Evolutionary conservation across 2,329 filamentous ascomycete species (phyloP), one percentile per base, ranked within the genome.

Genomic region (Sclerotinia spermophila): DNA sequence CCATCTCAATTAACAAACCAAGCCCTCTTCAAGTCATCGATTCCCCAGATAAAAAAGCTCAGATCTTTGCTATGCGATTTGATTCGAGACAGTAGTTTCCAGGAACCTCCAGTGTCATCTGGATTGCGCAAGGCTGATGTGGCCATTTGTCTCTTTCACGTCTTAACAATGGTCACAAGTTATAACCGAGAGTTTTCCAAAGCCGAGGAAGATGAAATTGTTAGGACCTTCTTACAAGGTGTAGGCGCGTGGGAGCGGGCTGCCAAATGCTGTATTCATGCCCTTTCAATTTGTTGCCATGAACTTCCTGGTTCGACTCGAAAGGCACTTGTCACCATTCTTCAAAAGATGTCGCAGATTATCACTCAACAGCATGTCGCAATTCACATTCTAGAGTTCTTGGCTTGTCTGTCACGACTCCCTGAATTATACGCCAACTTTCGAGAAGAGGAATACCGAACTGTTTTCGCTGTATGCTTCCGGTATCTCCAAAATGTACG

Each of bases 391-490:
- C 84, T 99, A 65, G 96, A 99, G 78, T 98, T 99, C 77, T 84
- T 99, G n/a, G 92, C 93, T 15, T 91, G 93, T 65, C 86, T 99
- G 40, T 94, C 94, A 68, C 90, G 95, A 48, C 83, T 97, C 71
- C 93, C 92, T 15, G 88, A 93, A 72, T 86, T 97, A 1, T 96
- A 94, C 78, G 89, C 93, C 78, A 96, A 97, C 78, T 92, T 97
- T 79, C 88, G 92, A 67, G 91, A 96, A 76, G 93, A 97, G 56
- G 94, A 98, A 77, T 97, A 95, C 80, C 92, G 93, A 73, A 94
- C 93, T 68, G 92, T 98, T 1, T 98, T 99, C 79, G 96, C 92
- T 15, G 96, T 99, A 61, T 97, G 94, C 78, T 94, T 97, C 80
- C 90, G 94, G 67, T 98, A 97, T 79, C 84, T 99, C 53, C 93